Base-by-base conservation (phyloP, 352 stramenopile species). In the Globisporangium carolinianum region DNA sequence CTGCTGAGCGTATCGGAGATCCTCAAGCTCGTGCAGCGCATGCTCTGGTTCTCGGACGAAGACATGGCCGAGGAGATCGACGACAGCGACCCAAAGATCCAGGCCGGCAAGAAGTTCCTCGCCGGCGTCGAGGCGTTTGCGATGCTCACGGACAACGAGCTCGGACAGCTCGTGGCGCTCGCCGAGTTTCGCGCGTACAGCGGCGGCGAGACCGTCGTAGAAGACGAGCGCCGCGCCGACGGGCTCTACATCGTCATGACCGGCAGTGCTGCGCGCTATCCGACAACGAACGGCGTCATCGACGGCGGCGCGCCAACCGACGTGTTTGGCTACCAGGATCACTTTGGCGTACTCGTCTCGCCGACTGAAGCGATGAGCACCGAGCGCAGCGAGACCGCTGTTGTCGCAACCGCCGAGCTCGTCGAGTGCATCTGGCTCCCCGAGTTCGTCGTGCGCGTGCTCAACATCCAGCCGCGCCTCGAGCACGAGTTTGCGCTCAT, bases 341-440 rank as follows among this genome's bases (percentile, higher is more conserved):
- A 79, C 41, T 86, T 83, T 52, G 76, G 72, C n/a, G 68, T 66
- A 14, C 51, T 74, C 56, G 63, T 86, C 18, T 77, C 72, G 12
- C 66, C 71, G 1, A 74, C 63, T 0, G 63, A 79, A 5, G 69
- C 62, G 9, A 55, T 60, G 14, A 65, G 55, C 46, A 65, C 60
- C 2, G 63, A 71, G 41, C 67, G 63, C 15, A 32, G 42, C 18
- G 72, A 83, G 58, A 65, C 73, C 0, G 51, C 63, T 0, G 61
- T 82, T 2, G 63, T 79, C 12, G 58, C 63, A 12, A 73, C 72
- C 1, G 61, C 66, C 18, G 69, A 82, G 24, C 38, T 49, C 12
- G 62, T 81, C 56, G 75, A 83, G 63, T 83, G 73, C 56, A 45
- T 86, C 11, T 86, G 76, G 73, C 70, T 86, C 15, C 69, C 76